Base-by-base conservation (phyloP, 805 yeast species). In the Yamadazyma nakazawae region DNA sequence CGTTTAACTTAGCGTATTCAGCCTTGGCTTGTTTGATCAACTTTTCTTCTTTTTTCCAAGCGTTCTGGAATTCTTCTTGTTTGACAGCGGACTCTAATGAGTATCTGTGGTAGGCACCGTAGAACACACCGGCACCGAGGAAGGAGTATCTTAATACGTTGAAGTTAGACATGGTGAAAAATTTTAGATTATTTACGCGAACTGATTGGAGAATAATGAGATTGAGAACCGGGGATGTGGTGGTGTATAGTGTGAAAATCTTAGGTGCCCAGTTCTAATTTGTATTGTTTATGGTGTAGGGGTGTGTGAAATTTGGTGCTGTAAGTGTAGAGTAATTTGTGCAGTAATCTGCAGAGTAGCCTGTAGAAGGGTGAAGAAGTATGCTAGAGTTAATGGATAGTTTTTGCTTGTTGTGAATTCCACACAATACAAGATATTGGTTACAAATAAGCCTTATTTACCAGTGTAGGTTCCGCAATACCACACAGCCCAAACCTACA, bases 91-190 rank as follows among this genome's bases (percentile, higher is more conserved):
- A 60, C 59, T 83, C 82, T 59, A 89, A 77, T 45, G 76, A 68
- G 63, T 79, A 73, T 70, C 95, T 87, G 77, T 89, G 96, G 67
- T 78, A 78, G 54, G 89, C 87, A 59, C 99, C 99, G 72, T 88
- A 88, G 52, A 81, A 77, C 49, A 91, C 75, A 68, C 99, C 99
- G 57, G 88, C 81, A 45, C 87, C 92, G 57, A 92, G 79, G 46
- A 95, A 85, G 57, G 96, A 76, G 84, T 94, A 92, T 84, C 98
- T 88, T 64, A 91, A 80, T 63, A 91, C 90, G 85, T 86, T 72
- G 59, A 72, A 67, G 39, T 56, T 62, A 6, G 55, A 52, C 55
- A 52, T 52, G 32, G 17, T 38, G 40, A 37, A 43, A 37, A 26
- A 24, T 14, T 41, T 13, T 28, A 28, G 32, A 28, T 28, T 12